Evolutionary conservation across 495 filamentous ascomycete species (phyloP).

Genomic region (Penicillium silybi): DNA sequence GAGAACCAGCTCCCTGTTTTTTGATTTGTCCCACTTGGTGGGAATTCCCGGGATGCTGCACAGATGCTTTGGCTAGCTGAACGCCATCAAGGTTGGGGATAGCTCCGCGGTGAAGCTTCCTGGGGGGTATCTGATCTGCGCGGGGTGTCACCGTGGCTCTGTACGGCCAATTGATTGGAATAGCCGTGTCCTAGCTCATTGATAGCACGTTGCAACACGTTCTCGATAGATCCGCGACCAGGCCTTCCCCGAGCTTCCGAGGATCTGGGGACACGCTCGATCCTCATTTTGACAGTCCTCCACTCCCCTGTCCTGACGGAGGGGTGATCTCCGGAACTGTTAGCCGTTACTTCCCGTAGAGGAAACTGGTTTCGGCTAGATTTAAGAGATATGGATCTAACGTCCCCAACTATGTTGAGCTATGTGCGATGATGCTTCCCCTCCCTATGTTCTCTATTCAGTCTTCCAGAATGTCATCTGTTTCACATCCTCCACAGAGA

Average conservation of each 20-base stretch:
- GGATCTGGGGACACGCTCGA: too few relatives aligned
- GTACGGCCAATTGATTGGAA: not conserved
- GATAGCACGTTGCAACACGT: not conserved
- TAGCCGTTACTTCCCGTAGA: not conserved
- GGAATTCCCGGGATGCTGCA: not conserved
- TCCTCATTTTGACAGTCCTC: too few relatives aligned
- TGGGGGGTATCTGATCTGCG: not conserved
- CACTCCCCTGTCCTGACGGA: not conserved
- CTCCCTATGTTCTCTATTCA: not conserved
- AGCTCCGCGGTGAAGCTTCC: not conserved
- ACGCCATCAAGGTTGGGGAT: not conserved
- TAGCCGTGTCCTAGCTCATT: not conserved
- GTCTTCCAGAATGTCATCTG: constrained; percentile 21
- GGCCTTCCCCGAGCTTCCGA: not conserved
- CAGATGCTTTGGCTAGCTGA: not conserved
- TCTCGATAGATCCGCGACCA: not conserved
- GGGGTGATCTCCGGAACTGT: not conserved
- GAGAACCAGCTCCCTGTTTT: not conserved
- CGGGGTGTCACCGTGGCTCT: not conserved
- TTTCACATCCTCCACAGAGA: constrained; percentile 23
- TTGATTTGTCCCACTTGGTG: not conserved
- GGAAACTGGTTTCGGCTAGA: not conserved
- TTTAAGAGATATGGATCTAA: not conserved
- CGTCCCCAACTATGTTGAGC: not conserved
- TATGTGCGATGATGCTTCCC: not conserved